Evolutionary conservation across 257 asterid species (phyloP).

Genomic region (Lycium ferocissimum): DNA sequence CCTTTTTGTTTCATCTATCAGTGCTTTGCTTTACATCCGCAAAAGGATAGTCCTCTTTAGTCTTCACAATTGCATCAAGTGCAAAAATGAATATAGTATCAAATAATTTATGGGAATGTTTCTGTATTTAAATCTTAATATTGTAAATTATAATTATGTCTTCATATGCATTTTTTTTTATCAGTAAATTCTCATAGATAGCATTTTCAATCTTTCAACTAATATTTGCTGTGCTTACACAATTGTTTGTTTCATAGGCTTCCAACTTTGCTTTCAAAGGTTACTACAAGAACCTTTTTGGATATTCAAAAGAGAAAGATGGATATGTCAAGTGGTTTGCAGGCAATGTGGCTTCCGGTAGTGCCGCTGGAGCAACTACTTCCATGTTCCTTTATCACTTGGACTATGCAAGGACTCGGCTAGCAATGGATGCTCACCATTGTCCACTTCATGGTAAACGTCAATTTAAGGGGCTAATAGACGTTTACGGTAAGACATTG

Average conservation of each 20-base stretch:
- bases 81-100: background rate
- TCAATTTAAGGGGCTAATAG: constrained; percentile 56
- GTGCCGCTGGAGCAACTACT: constrained; percentile 99
- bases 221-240: constrained; percentile 25
- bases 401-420: constrained; percentile 57
- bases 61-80: background rate
- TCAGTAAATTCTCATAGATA: background rate
- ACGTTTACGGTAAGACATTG: constrained; percentile 83
- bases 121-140: background rate
- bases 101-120: background rate
- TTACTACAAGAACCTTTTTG: constrained; percentile 72
- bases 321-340: constrained; percentile 92
- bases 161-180: background rate
- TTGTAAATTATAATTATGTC: background rate
- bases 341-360: constrained; percentile 96
- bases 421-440: constrained; percentile 46
- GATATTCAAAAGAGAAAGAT: constrained; percentile 84
- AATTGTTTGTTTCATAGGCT: constrained; percentile 58
- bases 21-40: background rate
- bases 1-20: background rate
- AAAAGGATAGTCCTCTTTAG: background rate
- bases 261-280: constrained; percentile 96
- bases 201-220: background rate
- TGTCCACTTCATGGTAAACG: constrained; percentile 43
- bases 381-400: constrained; percentile 65